Evolutionary conservation across 495 filamentous ascomycete genomes (phyloP).

Genomic region (Podospora bellae-mahoneyi): DNA sequence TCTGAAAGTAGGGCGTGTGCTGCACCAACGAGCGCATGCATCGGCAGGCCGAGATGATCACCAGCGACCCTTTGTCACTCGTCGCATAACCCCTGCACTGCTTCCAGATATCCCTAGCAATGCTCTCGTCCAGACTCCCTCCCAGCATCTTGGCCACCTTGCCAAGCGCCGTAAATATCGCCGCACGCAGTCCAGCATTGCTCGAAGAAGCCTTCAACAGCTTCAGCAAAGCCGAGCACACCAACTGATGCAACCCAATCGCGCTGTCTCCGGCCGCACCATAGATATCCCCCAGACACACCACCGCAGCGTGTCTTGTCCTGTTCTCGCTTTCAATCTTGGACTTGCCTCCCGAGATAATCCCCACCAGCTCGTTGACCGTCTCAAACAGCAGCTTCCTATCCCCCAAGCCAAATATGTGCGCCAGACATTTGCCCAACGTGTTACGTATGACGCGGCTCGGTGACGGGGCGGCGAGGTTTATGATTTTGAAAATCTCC

Average conservation of each 20-base stretch:
- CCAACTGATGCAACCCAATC: conserved; percentile 74
- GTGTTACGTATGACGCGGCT: conserved; percentile 89
- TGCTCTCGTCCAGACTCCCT: conserved; percentile 73
- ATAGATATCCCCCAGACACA: conserved; percentile 86
- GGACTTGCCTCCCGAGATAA: conserved; percentile 72
- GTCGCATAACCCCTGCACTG: conserved; percentile 73
- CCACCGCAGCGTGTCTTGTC: conserved; percentile 79
- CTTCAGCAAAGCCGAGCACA: conserved; percentile 67
- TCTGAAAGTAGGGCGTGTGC: conserved; percentile 76
- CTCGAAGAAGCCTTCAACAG: conserved; percentile 74
- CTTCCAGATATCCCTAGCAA: conserved; percentile 93
- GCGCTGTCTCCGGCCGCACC: conserved; percentile 89
- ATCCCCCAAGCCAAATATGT: conserved; percentile 83
- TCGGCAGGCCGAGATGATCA: conserved; percentile 73
- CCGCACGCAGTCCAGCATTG: conserved; percentile 78
- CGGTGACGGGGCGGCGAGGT: conserved; percentile 76
- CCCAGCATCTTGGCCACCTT: conserved; percentile 71
- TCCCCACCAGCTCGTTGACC: conserved; percentile 77
- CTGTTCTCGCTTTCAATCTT: conserved; percentile 65
- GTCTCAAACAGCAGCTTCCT: conserved; percentile 90
- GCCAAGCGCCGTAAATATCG: conserved; percentile 73
- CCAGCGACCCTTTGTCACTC: conserved; percentile 76
- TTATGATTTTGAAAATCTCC: conserved; percentile 87
- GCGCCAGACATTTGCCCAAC: conserved; percentile 75
- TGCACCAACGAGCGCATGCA: conserved; percentile 73